Percentiles rank a stretch among this genome's conserved stretches.
Conservation (phyloP, 257 asterid genomes). For the Ajuga chamaepitys region DNA sequence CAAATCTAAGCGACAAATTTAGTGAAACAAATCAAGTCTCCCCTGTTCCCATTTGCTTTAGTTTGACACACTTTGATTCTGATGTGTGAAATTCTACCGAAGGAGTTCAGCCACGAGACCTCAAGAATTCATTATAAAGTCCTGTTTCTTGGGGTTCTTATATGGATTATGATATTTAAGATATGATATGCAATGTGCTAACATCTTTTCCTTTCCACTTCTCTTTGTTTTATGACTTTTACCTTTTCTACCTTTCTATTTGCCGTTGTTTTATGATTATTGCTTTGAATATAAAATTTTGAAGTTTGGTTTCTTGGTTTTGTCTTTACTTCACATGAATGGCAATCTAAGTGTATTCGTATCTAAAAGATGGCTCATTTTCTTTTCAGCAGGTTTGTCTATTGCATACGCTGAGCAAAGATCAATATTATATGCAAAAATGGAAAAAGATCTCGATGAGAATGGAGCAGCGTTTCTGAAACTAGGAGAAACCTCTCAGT, state of each 20-base stretch:
- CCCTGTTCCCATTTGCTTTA: neutral
- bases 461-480: slow-evolving; percentile 78
- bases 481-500: slow-evolving; percentile 91
- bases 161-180: neutral
- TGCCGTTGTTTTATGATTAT: no score
- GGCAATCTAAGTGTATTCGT: neutral
- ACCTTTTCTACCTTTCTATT: no score
- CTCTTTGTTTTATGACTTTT: neutral
- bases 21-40: no score
- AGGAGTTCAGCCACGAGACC: neutral
- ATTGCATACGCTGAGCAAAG: slow-evolving; percentile 54
- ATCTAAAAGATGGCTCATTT: neutral
- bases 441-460: slow-evolving; percentile 77
- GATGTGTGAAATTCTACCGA: neutral
- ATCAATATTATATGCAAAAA: slow-evolving; percentile 52
- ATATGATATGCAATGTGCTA: no score
- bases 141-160: no score
- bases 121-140: no score
- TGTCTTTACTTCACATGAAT: neutral
- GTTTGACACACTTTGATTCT: neutral
- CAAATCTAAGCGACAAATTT: no score
- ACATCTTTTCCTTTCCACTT: neutral
- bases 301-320: neutral
- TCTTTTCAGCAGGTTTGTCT: slow-evolving; percentile 30
- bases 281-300: no score